Evolutionary conservation across 1,284 basidiomycete species (phyloP).

Genomic region (Cryptococcus jaspeensis): DNA sequence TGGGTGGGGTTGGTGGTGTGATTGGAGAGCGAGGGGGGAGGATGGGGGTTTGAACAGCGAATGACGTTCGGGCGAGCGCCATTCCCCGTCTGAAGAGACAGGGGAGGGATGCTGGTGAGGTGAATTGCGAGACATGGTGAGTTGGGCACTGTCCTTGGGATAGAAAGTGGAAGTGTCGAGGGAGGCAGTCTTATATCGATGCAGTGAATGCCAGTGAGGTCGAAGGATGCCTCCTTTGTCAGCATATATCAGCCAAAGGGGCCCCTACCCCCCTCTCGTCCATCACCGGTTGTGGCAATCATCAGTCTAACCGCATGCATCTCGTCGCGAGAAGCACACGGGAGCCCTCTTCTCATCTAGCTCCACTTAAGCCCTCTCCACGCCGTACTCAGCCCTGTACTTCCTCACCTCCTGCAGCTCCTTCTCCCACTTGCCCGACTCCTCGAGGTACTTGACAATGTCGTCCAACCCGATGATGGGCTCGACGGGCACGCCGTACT

Average conservation of each 20-base stretch:
- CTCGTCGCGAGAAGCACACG: background rate
- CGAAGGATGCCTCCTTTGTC: background rate
- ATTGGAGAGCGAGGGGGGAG: too few species aligned
- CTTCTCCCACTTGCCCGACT: conserved; percentile 61
- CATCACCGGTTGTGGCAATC: background rate
- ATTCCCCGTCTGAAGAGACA: too few species aligned
- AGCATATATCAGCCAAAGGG: background rate
- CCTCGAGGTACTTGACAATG: conserved; percentile 77
- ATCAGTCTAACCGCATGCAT: background rate
- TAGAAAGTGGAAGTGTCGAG: background rate
- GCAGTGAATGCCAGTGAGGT: too few species aligned
- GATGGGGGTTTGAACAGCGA: too few species aligned
- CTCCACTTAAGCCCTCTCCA: conserved; percentile 21
- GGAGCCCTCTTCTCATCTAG: background rate
- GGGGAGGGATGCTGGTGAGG: background rate
- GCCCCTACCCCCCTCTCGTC: background rate
- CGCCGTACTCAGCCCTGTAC: conserved; percentile 79
- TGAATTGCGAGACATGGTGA: background rate
- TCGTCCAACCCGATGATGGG: conserved; percentile 81
- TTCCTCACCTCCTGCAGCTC: conserved; percentile 73
- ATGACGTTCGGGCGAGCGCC: too few species aligned
- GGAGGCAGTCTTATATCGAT: background rate
- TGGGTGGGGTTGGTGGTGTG: too few species aligned
- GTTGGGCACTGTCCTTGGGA: background rate
- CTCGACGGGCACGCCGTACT: conserved; percentile 67